Percentiles rank a stretch among this genome's conserved stretches.
Conservation (phyloP, 192 early-diverging fungal genomes). For the Dissophora ornata region DNA sequence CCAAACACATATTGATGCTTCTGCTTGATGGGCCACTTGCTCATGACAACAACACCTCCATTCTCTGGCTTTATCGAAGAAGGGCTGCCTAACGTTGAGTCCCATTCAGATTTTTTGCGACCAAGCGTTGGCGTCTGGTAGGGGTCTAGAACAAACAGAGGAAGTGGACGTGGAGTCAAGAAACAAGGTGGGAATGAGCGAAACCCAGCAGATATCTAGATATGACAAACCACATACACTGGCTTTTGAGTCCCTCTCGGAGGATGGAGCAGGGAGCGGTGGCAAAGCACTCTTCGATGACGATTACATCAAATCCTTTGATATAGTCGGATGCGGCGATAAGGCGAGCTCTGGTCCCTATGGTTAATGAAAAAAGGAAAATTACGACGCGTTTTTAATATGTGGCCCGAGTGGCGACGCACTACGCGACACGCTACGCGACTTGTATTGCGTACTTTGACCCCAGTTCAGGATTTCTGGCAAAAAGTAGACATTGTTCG, state of each 20-base stretch:
- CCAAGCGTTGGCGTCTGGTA: too few relatives aligned
- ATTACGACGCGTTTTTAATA: too few relatives aligned
- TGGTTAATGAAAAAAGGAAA: not conserved
- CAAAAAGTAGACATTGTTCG: conserved; percentile 12
- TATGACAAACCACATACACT: conserved; percentile 4
- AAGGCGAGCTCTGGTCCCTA: not conserved
- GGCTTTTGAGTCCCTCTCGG: conserved; percentile 3
- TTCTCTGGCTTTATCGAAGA: not conserved
- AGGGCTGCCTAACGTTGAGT: conserved; percentile 1
- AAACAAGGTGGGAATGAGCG: too few relatives aligned
- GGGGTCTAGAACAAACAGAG: not conserved
- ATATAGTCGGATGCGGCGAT: conserved; percentile 8
- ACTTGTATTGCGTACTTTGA: not conserved
- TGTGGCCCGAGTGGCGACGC: too few relatives aligned
- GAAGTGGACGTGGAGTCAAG: too few relatives aligned
- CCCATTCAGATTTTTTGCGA: not conserved
- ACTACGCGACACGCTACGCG: not conserved
- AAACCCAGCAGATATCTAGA: not conserved
- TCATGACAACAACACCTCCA: conserved; percentile 7
- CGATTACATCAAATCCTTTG: conserved; percentile 2
- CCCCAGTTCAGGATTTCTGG: conserved; percentile 3
- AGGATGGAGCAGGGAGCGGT: conserved; percentile 1
- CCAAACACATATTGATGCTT: conserved; percentile 7
- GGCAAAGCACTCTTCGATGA: conserved; percentile 6
- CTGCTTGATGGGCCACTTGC: conserved; percentile 20